Base-by-base conservation (phyloP, 2,329 filamentous ascomycete species). In the Ophiostoma ips region DNA sequence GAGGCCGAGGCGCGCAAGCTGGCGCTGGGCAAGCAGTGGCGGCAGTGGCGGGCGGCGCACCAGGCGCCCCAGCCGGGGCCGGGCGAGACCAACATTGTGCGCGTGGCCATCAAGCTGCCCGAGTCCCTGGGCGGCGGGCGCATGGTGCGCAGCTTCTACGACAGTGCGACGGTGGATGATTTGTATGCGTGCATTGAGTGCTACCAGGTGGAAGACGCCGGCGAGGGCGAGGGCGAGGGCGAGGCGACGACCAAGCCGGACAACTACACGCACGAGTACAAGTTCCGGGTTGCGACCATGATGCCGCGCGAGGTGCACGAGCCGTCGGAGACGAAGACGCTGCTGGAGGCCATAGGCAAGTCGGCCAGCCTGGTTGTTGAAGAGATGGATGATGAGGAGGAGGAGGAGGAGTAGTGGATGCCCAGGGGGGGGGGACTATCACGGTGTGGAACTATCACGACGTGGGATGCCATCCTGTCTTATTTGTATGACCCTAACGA, bases 141-240 rank as follows among this genome's bases (percentile, higher is more conserved):
- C 2, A 77, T 94, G 50, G 76, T 90, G 38, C 77, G 77, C 46
- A 49, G 47, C 19, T 96, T 98, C 62, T 64, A 71, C 0, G 70
- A 74, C 1, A 71, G 78, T n/a, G 78, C 84, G 0, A 72, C 76
- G 2, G 70, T 96, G 35, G 90, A 96, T 62, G 88, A 95, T 60
- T 68, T 98, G 6, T 96, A 96, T 64, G 92, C 90, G 0, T 95
- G 94, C 66, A 88, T 96, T 2, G 92, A 98, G 62, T 96, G 90
- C 66, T 83, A 88, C 62, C n/a, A n/a, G n/a, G n/a, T n/a, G n/a
- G n/a, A n/a, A n/a, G n/a, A n/a, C n/a, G n/a, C n/a, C n/a, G n/a
- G n/a, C n/a, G 81, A 87, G 48, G 58, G 83, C 6, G 58, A 88
- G 3, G 60, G 58, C 30, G 55, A 57, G 4, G 30, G 19, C 5